Base-by-base conservation (phyloP, 140 eudicot genomes). In the Cichorium intybus region DNA sequence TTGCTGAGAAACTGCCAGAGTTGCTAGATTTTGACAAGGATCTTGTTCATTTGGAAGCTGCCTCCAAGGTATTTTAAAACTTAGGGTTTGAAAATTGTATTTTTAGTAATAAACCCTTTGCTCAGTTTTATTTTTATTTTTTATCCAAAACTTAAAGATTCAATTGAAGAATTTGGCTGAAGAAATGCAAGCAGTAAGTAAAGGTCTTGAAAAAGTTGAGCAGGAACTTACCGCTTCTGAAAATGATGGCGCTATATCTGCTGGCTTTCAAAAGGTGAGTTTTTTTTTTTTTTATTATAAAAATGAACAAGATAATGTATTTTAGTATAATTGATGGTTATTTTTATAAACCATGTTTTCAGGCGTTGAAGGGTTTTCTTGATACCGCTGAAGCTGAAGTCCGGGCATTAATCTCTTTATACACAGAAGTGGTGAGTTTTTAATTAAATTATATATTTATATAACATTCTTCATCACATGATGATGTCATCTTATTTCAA, bases 131-230 rank as follows among this genome's bases (percentile, higher is more conserved):
- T 50, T 69, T 22, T 63, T 54, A 23, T 33, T 33, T 39, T 28
- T 58, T 15, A 39, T 34, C 28, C 58, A 29, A 41, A 64, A 43
- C 50, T 31, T 1, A 50, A 61, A 89, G 99, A 89, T 93, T 49
- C 99, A 93, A 89, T 64, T 93, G 76, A 93, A 93, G 87, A 78
- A 83, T 61, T 75, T 93, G 82, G 99, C 99, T 56, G 99, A 93
- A 80, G 99, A 93, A 84, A 93, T 93, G 99, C 97, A 93, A 93
- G 99, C 99, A 59, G 95, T 93, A 65, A 93, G 97, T 69, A 93
- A 89, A 82, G 99, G 99, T 73, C 97, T 93, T 62, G 99, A 93
- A 76, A 93, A 93, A 76, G 99, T 93, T 74, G 99, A 93, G 64
- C 99, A 86, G 74, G 99, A 93, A 79, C 97, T 93, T 62, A 62